A percentile compares a stretch with the other conserved stretches of the same genome.
These are phyloP conservation scores for Buxus sempervirens DNA, from an alignment of 164 flowering plant genomes.

Conservation along the genomic window DNA sequence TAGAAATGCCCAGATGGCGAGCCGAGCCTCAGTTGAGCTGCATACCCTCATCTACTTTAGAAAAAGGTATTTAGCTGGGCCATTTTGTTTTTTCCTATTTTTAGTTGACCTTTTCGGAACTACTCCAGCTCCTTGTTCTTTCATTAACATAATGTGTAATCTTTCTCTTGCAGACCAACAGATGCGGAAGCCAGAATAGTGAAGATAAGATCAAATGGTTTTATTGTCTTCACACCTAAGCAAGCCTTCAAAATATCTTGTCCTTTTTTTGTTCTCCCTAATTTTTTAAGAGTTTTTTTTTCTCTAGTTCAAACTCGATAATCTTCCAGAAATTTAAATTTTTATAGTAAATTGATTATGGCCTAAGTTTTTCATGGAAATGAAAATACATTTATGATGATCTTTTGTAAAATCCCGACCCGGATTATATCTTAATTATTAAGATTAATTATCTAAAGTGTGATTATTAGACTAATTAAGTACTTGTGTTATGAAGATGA, in stretches of 20 bases:
- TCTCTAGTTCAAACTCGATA: not conserved
- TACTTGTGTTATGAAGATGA: too few species aligned
- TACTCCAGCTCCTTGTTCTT: too few species aligned
- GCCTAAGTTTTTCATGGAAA: not conserved
- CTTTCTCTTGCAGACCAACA: constrained; percentile 59
- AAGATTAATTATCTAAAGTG: too few species aligned
- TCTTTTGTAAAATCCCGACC: too few species aligned
- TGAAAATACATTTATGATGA: not conserved
- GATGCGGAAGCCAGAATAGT: constrained; percentile 95
- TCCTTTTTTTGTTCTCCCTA: too few species aligned
- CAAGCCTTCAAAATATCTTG: constrained; percentile 30
- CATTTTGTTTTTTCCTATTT: not conserved
- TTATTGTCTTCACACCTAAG: constrained; percentile 97
- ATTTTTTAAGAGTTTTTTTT: too few species aligned
- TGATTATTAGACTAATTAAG: too few species aligned
- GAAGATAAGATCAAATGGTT: constrained; percentile 92
- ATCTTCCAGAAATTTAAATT: not conserved
- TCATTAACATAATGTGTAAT: not conserved
- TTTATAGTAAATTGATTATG: not conserved
- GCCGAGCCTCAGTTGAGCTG: constrained; percentile 95
- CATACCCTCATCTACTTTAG: constrained; percentile 90
- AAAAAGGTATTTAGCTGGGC: constrained; percentile 47
- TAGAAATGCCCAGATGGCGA: constrained; percentile 98
- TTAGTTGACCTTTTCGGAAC: too few species aligned
- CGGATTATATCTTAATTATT: too few species aligned